Evolutionary conservation across 306 rosid species (phyloP), one percentile per base, ranked within the genome.

Genomic region (Acacia confusa): DNA sequence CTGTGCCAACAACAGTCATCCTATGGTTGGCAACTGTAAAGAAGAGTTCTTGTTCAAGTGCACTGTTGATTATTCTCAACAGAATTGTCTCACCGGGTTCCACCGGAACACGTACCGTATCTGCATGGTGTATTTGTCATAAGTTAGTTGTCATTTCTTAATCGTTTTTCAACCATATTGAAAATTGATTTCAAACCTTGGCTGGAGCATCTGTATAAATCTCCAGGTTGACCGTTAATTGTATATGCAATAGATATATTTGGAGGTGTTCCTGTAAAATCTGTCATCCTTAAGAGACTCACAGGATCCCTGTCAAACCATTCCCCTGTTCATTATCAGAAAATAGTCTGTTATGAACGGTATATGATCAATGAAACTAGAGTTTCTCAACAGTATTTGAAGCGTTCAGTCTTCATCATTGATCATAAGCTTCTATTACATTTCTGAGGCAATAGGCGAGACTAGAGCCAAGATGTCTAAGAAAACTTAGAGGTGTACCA

Each of bases 21-120:
- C 15, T 44, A 78, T 91, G 94, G 83, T 89, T 91, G 50, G 91
- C 94, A 25, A 91, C 41, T n/a, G 85, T 6, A 44, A 89, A 70
- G 75, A 44, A 70, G 57, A 70, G 75, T 44, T 70, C 75, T 70
- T 70, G 75, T 43, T 70, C 17, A 24, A 70, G 75, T 44, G 75
- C 75, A 22, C 22, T 7, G 38, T 70, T 70, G 75, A 70, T 70
- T 48, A 70, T 70, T 70, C 75, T 43, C 14, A 70, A 70, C 15
- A 44, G 75, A 70, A 70, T 70, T 43, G 75, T 70, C 57, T 70
- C 57, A 13, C 57, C 75, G 7, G 34, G 36, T 2, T 24, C 57
- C 15, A 70, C 75, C 25, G 75, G 57, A 43, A 70, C 55, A 24
- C 57, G 36, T 44, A 44, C 57, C 0, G 75, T 70, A 43, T 70